These are phyloP conservation scores for Fomes fomentarius DNA, from an alignment of 1,284 basidiomycete genomes.

Conservation along the genomic window DNA sequence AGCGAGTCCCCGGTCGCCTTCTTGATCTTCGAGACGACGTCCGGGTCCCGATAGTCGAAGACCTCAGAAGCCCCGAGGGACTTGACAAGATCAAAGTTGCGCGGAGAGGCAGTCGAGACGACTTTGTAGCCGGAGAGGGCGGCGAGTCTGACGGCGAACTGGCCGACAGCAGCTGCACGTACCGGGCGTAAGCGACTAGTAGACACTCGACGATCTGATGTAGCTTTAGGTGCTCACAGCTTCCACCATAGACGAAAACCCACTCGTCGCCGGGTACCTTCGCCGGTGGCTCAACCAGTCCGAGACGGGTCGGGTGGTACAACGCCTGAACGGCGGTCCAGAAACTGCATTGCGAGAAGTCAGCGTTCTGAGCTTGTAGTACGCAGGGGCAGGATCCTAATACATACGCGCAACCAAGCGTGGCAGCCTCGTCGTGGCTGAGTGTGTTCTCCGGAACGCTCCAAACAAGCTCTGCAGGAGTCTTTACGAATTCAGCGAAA, in stretches of 20 bases:
- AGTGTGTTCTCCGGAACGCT: slow-evolving; percentile 33
- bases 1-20: slow-evolving; percentile 24
- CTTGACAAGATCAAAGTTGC: slow-evolving; percentile 43
- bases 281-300: slow-evolving; percentile 28
- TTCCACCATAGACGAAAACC: slow-evolving; percentile 37
- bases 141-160: slow-evolving; percentile 48
- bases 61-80: slow-evolving; percentile 44
- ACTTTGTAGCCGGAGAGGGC: slow-evolving; percentile 44
- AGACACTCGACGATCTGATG: neutral
- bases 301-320: slow-evolving; percentile 29
- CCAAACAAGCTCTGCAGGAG: slow-evolving; percentile 35
- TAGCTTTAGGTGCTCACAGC: slow-evolving; percentile 27
- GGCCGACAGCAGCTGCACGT: slow-evolving; percentile 34
- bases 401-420: slow-evolving; percentile 41
- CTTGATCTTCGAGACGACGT: slow-evolving; percentile 26
- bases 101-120: slow-evolving; percentile 43
- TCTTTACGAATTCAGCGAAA: slow-evolving; percentile 44
- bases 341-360: too few relatives aligned
- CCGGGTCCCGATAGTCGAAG: slow-evolving; percentile 37
- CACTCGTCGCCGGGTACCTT: slow-evolving; percentile 26
- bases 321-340: slow-evolving; percentile 43
- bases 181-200: neutral
- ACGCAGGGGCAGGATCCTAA: too few relatives aligned
- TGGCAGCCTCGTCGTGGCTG: slow-evolving; percentile 41
- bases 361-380: too few relatives aligned